These are phyloP conservation scores for Phytophthora constricta DNA, from an alignment of 352 stramenopile species.

Conservation along the genomic window DNA sequence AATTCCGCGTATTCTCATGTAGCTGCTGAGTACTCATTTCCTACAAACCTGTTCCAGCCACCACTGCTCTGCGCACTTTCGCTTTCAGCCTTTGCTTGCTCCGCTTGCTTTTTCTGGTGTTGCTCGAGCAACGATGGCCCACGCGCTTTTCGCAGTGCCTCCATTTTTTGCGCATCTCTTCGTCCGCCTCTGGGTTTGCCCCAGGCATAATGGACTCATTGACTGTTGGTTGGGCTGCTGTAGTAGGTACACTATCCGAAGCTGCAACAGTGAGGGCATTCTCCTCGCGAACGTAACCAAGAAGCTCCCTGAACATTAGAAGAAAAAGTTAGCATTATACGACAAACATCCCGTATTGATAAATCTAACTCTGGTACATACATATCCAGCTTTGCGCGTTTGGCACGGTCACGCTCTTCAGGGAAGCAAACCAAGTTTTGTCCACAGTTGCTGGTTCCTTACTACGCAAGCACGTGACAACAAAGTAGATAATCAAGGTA, in stretches of 20 bases:
- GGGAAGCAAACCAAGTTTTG: constrained; percentile 85
- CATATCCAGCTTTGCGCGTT: constrained; percentile 86
- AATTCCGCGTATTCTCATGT: background rate
- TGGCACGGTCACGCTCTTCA: constrained; percentile 80
- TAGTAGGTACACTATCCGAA: constrained; percentile 19
- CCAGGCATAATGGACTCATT: constrained; percentile 75
- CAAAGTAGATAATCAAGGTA: constrained; percentile 15
- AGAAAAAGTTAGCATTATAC: background rate
- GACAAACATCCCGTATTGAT: background rate
- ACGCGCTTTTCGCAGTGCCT: constrained; percentile 56
- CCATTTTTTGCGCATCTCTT: constrained; percentile 79
- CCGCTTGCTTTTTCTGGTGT: constrained; percentile 72
- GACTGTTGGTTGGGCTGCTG: constrained; percentile 29
- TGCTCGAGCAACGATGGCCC: constrained; percentile 82
- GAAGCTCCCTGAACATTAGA: constrained; percentile 58
- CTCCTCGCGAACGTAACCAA: constrained; percentile 82
- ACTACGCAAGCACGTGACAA: constrained; percentile 37
- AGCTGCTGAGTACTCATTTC: background rate
- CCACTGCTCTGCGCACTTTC: constrained; percentile 18
- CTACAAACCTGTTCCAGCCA: constrained; percentile 70
- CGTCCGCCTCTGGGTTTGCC: constrained; percentile 69
- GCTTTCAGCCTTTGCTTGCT: constrained; percentile 41
- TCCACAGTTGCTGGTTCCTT: constrained; percentile 80
- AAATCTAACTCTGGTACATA: constrained; percentile 25
- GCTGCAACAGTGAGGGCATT: constrained; percentile 48